These are phyloP conservation scores for Encephalitozoon romaleae DNA, from an alignment of 371 early-diverging fungal genomes.

Conservation along the genomic window DNA sequence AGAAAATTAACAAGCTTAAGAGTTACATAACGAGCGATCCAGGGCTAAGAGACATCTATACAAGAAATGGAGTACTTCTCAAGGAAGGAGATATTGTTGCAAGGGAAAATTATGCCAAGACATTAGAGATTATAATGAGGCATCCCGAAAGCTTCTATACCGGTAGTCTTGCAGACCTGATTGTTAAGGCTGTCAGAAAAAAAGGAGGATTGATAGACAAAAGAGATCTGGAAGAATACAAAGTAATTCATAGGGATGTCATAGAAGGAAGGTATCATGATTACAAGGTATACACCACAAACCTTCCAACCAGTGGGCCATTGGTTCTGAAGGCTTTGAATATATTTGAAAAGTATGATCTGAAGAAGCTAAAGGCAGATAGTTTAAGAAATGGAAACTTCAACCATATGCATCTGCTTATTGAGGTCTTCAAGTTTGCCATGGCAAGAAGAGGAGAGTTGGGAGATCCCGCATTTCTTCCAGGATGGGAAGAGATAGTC, in stretches of 20 bases:
- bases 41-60: slow-evolving; percentile 67
- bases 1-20: slow-evolving; percentile 55
- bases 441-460: slow-evolving; percentile 72
- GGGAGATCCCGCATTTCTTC: slow-evolving; percentile 68
- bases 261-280: slow-evolving; percentile 66
- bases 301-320: slow-evolving; percentile 64
- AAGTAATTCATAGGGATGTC: slow-evolving; percentile 65
- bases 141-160: slow-evolving; percentile 77
- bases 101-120: slow-evolving; percentile 68
- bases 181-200: slow-evolving; percentile 66
- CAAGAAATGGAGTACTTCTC: slow-evolving; percentile 65
- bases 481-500: slow-evolving; percentile 9
- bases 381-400: neutral
- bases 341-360: slow-evolving; percentile 67
- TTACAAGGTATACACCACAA: slow-evolving; percentile 48
- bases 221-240: slow-evolving; percentile 70
- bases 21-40: slow-evolving; percentile 61
- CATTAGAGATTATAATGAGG: slow-evolving; percentile 69
- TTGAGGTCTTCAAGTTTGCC: slow-evolving; percentile 81
- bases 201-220: slow-evolving; percentile 72
- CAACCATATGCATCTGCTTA: slow-evolving; percentile 61
- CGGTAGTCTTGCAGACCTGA: slow-evolving; percentile 69
- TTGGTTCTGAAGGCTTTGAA: slow-evolving; percentile 74
- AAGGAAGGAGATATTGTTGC: slow-evolving; percentile 67
- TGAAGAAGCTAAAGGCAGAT: slow-evolving; percentile 57